phyloP scores from a whole-genome alignment of 2,329 filamentous ascomycete genomes.

The Alternaria ethzedia region DNA sequence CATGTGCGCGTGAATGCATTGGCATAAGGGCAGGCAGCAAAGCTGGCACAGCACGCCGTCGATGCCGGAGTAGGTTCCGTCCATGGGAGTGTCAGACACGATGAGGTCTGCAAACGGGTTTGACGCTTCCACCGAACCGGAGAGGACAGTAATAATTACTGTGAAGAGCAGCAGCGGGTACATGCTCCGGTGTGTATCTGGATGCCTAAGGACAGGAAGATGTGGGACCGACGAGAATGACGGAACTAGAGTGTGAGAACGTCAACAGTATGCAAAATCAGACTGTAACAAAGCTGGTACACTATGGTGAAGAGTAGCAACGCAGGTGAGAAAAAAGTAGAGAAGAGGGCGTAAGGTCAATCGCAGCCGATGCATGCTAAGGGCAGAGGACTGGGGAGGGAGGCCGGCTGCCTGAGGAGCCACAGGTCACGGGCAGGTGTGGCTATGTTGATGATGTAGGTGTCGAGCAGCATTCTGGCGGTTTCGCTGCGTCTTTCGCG shows the following conservation, averaged over 20 bases:
- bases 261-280: constrained; percentile 1
- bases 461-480: constrained; percentile 23
- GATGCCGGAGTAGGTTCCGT: constrained; percentile 31
- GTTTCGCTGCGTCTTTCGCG: constrained; percentile 25
- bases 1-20: constrained; percentile 25
- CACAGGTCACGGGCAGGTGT: constrained; percentile 28
- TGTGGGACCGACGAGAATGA: constrained; percentile 13
- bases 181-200: constrained; percentile 33
- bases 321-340: constrained; percentile 12
- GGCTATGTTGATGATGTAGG: constrained; percentile 35
- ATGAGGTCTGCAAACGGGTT: constrained; percentile 33
- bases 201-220: constrained; percentile 31
- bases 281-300: background rate
- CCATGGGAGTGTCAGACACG: constrained; percentile 25
- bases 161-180: constrained; percentile 33
- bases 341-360: constrained; percentile 20
- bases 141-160: constrained; percentile 34
- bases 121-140: constrained; percentile 35
- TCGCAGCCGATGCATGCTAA: constrained; percentile 15
- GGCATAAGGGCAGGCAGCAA: constrained; percentile 26
- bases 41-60: constrained; percentile 37
- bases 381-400: constrained; percentile 19
- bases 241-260: background rate
- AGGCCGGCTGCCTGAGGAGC: constrained; percentile 35
- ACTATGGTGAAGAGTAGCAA: constrained; percentile 6